Conservation (phyloP, 257 asterid species). For the Salvia rosmarinus region DNA sequence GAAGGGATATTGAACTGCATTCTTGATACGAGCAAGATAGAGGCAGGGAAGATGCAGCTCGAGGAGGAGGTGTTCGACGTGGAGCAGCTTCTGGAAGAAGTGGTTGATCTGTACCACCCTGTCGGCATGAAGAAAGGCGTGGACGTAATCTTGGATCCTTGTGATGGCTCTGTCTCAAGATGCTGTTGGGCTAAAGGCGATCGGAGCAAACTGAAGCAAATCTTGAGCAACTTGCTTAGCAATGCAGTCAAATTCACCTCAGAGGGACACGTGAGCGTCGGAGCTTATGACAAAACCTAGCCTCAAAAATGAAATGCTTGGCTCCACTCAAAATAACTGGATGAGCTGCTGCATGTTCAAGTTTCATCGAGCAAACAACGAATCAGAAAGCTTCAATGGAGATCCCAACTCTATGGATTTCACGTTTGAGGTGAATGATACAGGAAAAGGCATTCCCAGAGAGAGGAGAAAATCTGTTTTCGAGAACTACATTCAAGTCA, state of each 20-base stretch:
- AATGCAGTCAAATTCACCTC: constrained; percentile 82
- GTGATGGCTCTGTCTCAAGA: no score
- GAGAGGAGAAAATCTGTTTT: constrained; percentile 65
- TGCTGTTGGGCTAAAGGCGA: constrained; percentile 51
- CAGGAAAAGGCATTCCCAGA: constrained; percentile 78
- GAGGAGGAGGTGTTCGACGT: constrained; percentile 63
- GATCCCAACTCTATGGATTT: constrained; percentile 60
- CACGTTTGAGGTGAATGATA: constrained; percentile 72
- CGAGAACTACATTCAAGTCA: constrained; percentile 81
- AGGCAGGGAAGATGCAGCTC: constrained; percentile 65
- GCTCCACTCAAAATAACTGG: constrained; percentile 27
- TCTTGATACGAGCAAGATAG: constrained; percentile 74
- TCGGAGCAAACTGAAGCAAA: constrained; percentile 61
- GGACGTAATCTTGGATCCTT: no score
- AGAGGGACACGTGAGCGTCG: constrained; percentile 64
- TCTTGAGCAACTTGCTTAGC: constrained; percentile 64
- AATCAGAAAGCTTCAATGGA: constrained; percentile 39
- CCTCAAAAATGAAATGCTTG: constrained; percentile 41
- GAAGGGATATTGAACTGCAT: constrained; percentile 66
- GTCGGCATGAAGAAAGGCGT: no score
- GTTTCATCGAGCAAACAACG: constrained; percentile 27
- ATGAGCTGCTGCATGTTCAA: constrained; percentile 26
- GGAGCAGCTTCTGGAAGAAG: no score
- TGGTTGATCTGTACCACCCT: no score
- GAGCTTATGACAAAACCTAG: constrained; percentile 59